phyloP scores from a whole-genome alignment of 108 stramenopile species.

The Heterococcus sp. region DNA sequence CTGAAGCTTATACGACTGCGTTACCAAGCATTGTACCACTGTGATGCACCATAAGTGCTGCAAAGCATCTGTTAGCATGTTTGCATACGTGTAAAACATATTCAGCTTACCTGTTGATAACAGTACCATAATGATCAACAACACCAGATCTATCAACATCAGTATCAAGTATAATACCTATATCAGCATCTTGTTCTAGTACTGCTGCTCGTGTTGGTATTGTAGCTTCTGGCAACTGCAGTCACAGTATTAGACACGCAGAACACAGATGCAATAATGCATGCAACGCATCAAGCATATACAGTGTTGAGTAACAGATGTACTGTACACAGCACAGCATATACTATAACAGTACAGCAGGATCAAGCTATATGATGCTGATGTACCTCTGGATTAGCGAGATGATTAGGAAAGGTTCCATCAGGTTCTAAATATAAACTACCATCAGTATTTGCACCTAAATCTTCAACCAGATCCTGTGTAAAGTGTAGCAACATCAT shows the following conservation, averaged over 20 bases:
- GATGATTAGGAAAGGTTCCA: too few species aligned
- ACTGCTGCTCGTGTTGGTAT: slow-evolving; percentile 44
- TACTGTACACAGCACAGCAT: neutral
- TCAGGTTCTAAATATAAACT: too few species aligned
- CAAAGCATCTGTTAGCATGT: too few species aligned
- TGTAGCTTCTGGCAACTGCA: slow-evolving; percentile 42
- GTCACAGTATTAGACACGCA: neutral
- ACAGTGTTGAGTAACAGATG: neutral
- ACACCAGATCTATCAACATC: slow-evolving; percentile 45
- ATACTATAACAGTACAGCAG: neutral
- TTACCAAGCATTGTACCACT: too few species aligned
- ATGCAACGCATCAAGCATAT: neutral
- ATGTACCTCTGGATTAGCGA: too few species aligned
- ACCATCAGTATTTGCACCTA: neutral
- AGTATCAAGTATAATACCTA: slow-evolving; percentile 53
- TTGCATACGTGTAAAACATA: too few species aligned
- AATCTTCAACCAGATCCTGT: neutral
- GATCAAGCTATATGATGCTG: too few species aligned
- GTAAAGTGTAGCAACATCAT: neutral
- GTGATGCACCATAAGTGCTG: too few species aligned
- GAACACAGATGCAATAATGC: neutral
- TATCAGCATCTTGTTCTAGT: slow-evolving; percentile 23
- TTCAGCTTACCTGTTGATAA: slow-evolving; percentile 30
- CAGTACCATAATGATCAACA: slow-evolving; percentile 24
- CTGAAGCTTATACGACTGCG: too few species aligned